Percentiles rank a stretch among this genome's conserved stretches.
Evolutionary conservation across 2,329 filamentous ascomycete genomes (phyloP).

Genomic region (Tolypocladium ophioglossoides): DNA sequence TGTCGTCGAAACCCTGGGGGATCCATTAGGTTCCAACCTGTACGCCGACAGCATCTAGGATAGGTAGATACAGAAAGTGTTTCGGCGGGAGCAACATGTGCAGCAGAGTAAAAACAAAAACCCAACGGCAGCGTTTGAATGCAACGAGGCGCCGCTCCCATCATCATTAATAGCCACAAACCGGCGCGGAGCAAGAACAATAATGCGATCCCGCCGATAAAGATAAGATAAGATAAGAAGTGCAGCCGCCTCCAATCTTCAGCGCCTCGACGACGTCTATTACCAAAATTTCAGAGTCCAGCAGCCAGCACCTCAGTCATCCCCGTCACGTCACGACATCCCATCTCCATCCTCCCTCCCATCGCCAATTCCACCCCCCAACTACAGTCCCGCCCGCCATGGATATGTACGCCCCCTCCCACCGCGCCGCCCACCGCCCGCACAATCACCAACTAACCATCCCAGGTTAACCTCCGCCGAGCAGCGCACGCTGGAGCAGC

Average conservation of each 20-base stretch:
- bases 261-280: background rate
- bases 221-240: background rate
- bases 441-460: slow-evolving; percentile 2
- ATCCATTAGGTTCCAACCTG: background rate
- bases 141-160: too few species aligned
- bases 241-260: background rate
- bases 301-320: background rate
- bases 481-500: slow-evolving; percentile 84
- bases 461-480: slow-evolving; percentile 60
- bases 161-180: too few species aligned
- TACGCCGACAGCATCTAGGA: background rate
- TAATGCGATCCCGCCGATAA: slow-evolving; percentile 2
- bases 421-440: background rate
- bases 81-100: background rate
- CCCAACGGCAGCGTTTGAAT: background rate
- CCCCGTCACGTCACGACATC: slow-evolving; percentile 2
- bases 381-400: slow-evolving; percentile 3
- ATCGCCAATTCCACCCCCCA: background rate
- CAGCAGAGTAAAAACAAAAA: background rate
- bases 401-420: slow-evolving; percentile 6
- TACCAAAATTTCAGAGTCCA: slow-evolving; percentile 17
- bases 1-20: too few species aligned
- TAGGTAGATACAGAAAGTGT: background rate
- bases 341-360: background rate
- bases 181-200: slow-evolving; percentile 52